A percentile compares a stretch with the other conserved stretches of the same genome.
phyloP scores from a whole-genome alignment of 148 eudicot genomes.

The Rhododendron mucronatum region DNA sequence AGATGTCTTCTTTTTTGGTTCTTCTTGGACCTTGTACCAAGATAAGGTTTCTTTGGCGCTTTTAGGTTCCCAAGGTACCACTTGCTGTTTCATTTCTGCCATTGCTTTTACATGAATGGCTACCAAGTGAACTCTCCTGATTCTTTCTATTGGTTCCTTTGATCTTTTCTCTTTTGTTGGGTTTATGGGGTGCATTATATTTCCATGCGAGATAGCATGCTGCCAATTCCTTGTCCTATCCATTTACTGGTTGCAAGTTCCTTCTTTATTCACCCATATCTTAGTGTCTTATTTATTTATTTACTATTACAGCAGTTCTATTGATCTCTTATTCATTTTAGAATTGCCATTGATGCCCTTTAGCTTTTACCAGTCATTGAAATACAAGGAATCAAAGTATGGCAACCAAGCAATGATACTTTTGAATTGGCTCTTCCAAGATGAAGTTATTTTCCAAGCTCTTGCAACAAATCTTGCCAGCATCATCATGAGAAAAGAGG shows the following conservation, averaged over 20 bases:
- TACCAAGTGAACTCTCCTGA: not conserved
- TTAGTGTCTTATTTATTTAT: not conserved
- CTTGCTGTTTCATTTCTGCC: not conserved
- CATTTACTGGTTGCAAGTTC: not conserved
- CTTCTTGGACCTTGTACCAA: not conserved
- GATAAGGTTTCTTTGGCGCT: not conserved
- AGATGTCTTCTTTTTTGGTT: not conserved
- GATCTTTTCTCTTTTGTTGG: not conserved
- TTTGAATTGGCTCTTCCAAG: conserved; percentile 76
- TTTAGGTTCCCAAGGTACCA: not conserved
- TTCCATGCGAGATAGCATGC: not conserved
- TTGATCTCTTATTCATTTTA: not conserved
- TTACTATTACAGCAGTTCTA: not conserved
- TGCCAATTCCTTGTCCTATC: not conserved
- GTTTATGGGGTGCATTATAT: not conserved
- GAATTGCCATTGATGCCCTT: not conserved
- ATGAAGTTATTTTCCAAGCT: conserved; percentile 45
- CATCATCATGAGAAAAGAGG: conserved; percentile 54
- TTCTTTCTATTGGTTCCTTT: not conserved
- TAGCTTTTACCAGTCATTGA: not conserved
- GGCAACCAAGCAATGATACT: conserved; percentile 54
- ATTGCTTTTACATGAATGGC: not conserved
- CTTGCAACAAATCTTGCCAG: conserved; percentile 42
- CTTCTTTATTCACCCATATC: not conserved
- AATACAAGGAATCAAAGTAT: not conserved